Evolutionary conservation across 495 filamentous ascomycete species (phyloP).

Genomic region (Penicillium taxi): DNA sequence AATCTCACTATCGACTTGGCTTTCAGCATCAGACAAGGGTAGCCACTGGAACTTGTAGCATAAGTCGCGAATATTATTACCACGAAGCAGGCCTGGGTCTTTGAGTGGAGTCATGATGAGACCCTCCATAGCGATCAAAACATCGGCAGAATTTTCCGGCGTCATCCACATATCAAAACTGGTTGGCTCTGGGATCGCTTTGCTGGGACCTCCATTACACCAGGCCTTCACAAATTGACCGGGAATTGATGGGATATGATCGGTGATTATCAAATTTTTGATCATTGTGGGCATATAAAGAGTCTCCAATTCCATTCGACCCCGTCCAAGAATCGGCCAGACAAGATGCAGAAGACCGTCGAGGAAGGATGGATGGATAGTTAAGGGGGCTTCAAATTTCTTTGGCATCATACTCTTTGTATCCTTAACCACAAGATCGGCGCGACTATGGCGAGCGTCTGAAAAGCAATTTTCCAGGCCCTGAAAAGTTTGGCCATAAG

Average conservation of each 20-base stretch:
- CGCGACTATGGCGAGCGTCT: slow-evolving; percentile 9
- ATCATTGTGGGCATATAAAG: slow-evolving; percentile 40
- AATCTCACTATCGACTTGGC: background rate
- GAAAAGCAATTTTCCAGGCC: slow-evolving; percentile 19
- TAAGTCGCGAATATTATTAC: slow-evolving; percentile 12
- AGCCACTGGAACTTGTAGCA: slow-evolving; percentile 33
- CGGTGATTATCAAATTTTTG: slow-evolving; percentile 21
- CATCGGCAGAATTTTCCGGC: slow-evolving; percentile 11
- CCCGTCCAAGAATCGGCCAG: slow-evolving; percentile 38
- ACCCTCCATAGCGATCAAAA: slow-evolving; percentile 25
- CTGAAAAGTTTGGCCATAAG: slow-evolving; percentile 17
- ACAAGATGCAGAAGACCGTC: slow-evolving; percentile 22
- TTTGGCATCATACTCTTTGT: slow-evolving; percentile 23
- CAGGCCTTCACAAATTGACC: slow-evolving; percentile 26
- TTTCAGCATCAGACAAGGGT: slow-evolving; percentile 10
- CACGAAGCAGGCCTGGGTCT: slow-evolving; percentile 8
- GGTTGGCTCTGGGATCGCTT: slow-evolving; percentile 19
- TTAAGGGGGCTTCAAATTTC: slow-evolving; percentile 17
- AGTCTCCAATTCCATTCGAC: slow-evolving; percentile 28
- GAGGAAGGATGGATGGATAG: slow-evolving; percentile 22
- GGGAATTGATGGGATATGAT: slow-evolving; percentile 13
- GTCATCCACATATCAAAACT: slow-evolving; percentile 30
- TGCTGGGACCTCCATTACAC: slow-evolving; percentile 24
- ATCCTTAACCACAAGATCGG: slow-evolving; percentile 20
- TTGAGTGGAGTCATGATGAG: slow-evolving; percentile 29